Conservation (phyloP, 179 eudicot species). For the Amaranthus tricolor region DNA sequence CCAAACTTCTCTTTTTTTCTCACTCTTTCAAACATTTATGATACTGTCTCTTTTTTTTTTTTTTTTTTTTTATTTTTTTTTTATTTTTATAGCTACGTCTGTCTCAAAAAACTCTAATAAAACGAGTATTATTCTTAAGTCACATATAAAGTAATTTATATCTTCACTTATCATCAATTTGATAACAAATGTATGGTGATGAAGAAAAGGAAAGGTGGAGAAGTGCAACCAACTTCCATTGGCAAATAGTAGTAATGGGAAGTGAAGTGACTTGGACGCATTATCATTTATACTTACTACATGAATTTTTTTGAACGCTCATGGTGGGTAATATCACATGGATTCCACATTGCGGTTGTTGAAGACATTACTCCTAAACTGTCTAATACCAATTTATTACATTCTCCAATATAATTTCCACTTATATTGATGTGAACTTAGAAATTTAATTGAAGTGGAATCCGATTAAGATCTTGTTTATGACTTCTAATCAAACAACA, state of each 20-base stretch:
- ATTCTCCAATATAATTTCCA: background rate
- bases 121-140: too few species aligned
- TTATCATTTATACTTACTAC: constrained; percentile 25
- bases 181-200: background rate
- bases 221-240: constrained; percentile 19
- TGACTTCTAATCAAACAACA: background rate
- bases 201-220: background rate
- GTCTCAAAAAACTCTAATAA: too few species aligned
- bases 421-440: background rate
- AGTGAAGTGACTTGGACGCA: constrained; percentile 11
- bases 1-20: too few species aligned
- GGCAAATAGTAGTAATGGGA: constrained; percentile 8
- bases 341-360: constrained; percentile 21
- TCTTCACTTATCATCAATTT: background rate
- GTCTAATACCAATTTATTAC: constrained; percentile 1
- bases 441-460: background rate
- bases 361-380: background rate
- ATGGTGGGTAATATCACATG: constrained; percentile 26
- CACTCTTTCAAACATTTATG: too few species aligned
- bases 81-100: too few species aligned
- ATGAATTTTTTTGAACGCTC: constrained; percentile 3
- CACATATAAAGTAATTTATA: too few species aligned
- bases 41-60: too few species aligned
- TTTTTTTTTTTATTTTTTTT: too few species aligned
- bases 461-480: background rate